phyloP scores from a whole-genome alignment of 257 asterid species.

The Capsicum rhomboideum region DNA sequence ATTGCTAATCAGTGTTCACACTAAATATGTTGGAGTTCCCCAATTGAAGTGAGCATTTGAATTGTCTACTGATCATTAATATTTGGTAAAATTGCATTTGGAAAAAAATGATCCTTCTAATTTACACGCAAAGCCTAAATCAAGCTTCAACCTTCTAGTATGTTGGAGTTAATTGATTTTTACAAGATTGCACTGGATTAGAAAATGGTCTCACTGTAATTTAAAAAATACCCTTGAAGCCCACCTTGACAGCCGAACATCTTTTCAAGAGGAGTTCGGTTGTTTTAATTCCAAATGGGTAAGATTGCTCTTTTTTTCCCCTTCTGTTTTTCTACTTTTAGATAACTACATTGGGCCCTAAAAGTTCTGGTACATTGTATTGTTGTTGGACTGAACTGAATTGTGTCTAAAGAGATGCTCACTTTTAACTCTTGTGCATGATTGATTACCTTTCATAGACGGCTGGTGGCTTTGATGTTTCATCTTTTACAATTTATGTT shows the following conservation, averaged over 20 bases:
- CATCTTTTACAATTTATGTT: slow-evolving; percentile 5
- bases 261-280: neutral
- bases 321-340: neutral
- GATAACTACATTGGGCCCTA: neutral
- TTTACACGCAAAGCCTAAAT: neutral
- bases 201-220: neutral
- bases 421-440: neutral
- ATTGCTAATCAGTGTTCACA: neutral
- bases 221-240: neutral
- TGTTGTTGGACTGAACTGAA: neutral
- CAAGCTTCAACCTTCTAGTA: neutral
- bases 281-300: neutral
- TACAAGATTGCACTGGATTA: neutral
- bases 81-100: neutral
- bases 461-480: neutral
- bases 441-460: neutral
- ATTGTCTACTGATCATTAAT: neutral
- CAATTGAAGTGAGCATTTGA: neutral
- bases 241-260: neutral
- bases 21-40: neutral
- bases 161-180: neutral
- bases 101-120: neutral
- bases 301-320: neutral
- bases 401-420: neutral
- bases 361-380: neutral